Percentiles rank a stretch among this genome's conserved stretches.
Conservation (phyloP, 768 basidiomycete genomes). For the Hericium rajendrae region DNA sequence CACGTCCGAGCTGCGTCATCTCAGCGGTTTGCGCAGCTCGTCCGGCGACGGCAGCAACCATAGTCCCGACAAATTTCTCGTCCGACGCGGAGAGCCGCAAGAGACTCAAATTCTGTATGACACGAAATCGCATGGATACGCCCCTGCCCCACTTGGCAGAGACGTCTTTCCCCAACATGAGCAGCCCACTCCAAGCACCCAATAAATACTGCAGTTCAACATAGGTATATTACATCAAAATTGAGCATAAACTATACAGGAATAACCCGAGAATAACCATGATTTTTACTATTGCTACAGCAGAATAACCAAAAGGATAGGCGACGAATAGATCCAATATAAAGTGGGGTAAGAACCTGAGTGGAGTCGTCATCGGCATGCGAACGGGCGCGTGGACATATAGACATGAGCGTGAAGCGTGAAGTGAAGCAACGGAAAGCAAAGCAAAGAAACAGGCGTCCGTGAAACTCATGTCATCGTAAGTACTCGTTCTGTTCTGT, state of each 20-base stretch:
- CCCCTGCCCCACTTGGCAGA: too few species aligned
- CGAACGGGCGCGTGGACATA: not conserved
- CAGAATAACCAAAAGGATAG: not conserved
- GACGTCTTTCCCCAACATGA: too few species aligned
- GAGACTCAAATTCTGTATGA: too few species aligned
- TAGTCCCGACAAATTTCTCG: too few species aligned
- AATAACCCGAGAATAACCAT: not conserved
- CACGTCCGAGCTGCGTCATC: too few species aligned
- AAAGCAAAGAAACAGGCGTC: not conserved
- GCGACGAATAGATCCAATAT: not conserved
- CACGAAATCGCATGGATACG: too few species aligned
- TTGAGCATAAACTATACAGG: not conserved
- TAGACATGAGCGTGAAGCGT: not conserved
- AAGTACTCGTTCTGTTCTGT: not conserved
- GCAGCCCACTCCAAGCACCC: too few species aligned
- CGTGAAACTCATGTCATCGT: not conserved
- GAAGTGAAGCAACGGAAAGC: not conserved
- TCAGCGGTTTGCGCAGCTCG: too few species aligned
- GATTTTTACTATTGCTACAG: conserved; percentile 3
- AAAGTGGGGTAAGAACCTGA: not conserved
- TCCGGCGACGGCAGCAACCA: too few species aligned
- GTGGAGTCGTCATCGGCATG: not conserved
- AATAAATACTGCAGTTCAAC: too few species aligned
- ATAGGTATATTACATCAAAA: not conserved
- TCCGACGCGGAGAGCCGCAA: too few species aligned